Conservation (phyloP, 1,284 basidiomycete species). For the Sporisorium graminicola region DNA sequence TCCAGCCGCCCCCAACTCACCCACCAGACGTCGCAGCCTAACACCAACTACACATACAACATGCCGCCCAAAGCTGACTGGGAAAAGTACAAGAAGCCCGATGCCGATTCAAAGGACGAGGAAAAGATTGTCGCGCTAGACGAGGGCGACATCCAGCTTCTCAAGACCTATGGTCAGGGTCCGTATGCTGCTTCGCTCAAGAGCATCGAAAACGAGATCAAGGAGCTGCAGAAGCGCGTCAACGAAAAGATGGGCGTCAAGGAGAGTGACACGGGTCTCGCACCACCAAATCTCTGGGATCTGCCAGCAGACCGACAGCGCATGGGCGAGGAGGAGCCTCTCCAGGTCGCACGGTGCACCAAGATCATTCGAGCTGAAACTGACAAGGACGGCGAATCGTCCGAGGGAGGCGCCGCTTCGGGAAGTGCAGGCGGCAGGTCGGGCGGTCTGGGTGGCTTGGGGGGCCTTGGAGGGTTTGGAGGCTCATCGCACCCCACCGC, state of each 20-base stretch:
- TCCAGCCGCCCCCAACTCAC: not conserved
- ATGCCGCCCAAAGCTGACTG: conserved; percentile 69
- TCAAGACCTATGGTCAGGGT: conserved; percentile 99
- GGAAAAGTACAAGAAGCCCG: conserved; percentile 69
- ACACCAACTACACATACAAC: conserved; percentile 15
- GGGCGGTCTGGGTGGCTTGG: conserved; percentile 54
- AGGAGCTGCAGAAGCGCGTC: conserved; percentile 95
- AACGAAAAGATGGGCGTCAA: conserved; percentile 98
- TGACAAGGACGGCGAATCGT: conserved; percentile 39
- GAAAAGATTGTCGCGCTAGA: conserved; percentile 79
- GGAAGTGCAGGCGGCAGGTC: conserved; percentile 33
- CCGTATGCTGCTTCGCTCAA: conserved; percentile 92
- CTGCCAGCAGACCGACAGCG: conserved; percentile 75
- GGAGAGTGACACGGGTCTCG: conserved; percentile 97
- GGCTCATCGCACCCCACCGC: conserved; percentile 76
- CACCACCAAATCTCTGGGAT: conserved; percentile 97
- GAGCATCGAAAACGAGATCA: conserved; percentile 91
- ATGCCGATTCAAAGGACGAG: conserved; percentile 63
- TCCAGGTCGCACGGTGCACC: conserved; percentile 97
- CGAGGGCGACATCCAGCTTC: conserved; percentile 98
- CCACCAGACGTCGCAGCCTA: not conserved
- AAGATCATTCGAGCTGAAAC: conserved; percentile 84
- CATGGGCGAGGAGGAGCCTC: conserved; percentile 90
- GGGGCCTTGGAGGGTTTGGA: conserved; percentile 47
- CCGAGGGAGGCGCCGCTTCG: conserved; percentile 27